phyloP scores from a whole-genome alignment of 2,329 filamentous ascomycete genomes.

The Colletotrichum theobromicola region DNA sequence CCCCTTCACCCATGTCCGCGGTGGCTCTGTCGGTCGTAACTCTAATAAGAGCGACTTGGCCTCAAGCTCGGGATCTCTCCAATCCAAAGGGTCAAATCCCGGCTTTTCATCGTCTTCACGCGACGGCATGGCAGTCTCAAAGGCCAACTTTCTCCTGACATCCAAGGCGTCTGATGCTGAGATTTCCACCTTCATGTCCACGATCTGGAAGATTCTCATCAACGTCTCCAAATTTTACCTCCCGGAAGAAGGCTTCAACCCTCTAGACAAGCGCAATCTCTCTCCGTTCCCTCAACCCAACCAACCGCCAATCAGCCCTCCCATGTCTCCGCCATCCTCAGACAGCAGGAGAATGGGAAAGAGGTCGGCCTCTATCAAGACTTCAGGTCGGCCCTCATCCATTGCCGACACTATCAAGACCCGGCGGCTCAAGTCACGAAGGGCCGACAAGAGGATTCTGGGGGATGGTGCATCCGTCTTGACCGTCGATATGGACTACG shows the following conservation, averaged over 20 bases:
- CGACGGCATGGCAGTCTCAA: constrained; percentile 43
- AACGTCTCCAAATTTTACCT: constrained; percentile 52
- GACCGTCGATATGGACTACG: constrained; percentile 39
- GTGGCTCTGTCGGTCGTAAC: constrained; percentile 32
- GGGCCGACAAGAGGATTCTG: background rate
- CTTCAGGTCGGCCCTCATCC: constrained; percentile 32
- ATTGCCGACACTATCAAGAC: constrained; percentile 38
- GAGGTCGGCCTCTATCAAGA: constrained; percentile 1
- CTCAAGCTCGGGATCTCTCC: constrained; percentile 6
- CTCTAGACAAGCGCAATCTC: constrained; percentile 27
- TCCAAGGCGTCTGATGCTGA: constrained; percentile 59
- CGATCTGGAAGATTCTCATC: constrained; percentile 55
- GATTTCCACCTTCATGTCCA: constrained; percentile 57
- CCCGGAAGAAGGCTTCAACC: constrained; percentile 36
- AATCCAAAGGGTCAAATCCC: background rate
- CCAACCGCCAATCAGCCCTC: background rate
- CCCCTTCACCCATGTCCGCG: constrained; percentile 45
- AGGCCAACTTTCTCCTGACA: constrained; percentile 62
- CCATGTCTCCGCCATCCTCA: constrained; percentile 14
- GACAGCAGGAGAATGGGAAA: background rate
- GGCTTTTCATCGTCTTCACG: background rate
- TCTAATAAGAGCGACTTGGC: constrained; percentile 9
- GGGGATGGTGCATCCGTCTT: constrained; percentile 36
- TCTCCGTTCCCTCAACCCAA: constrained; percentile 32
- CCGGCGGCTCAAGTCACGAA: constrained; percentile 33